phyloP scores from a whole-genome alignment of 202 grass and related monocot species.

The Carex sylvatica region DNA sequence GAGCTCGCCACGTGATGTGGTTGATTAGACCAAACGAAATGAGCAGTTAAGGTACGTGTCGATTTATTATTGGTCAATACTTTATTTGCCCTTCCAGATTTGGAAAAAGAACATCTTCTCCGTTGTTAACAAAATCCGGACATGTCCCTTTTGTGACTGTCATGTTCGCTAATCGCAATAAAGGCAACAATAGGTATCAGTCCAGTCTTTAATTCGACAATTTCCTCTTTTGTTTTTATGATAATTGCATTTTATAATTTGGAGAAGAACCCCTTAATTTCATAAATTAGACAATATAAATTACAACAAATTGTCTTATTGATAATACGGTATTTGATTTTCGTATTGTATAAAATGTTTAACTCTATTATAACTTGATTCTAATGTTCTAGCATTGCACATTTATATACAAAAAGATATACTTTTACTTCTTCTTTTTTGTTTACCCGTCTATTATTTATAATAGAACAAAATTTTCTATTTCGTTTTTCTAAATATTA shows the following conservation, averaged over 20 bases:
- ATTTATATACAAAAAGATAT: too few species aligned
- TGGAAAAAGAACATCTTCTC: not conserved
- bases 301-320: not conserved
- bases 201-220: too few species aligned
- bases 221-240: too few species aligned
- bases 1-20: slow-evolving; percentile 28
- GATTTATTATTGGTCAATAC: not conserved
- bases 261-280: too few species aligned
- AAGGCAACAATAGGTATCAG: not conserved
- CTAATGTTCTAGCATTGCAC: too few species aligned
- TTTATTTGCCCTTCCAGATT: slow-evolving; percentile 6
- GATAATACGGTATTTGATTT: not conserved
- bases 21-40: slow-evolving; percentile 25
- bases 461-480: too few species aligned
- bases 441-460: not conserved
- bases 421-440: not conserved
- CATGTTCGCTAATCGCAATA: not conserved
- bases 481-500: too few species aligned
- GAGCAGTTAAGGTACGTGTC: slow-evolving; percentile 21
- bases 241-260: too few species aligned
- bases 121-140: not conserved
- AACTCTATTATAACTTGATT: too few species aligned
- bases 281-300: too few species aligned
- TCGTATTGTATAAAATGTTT: too few species aligned
- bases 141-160: not conserved